Conservation (phyloP, 257 asterid species). For the Nicotiana benthamiana region DNA sequence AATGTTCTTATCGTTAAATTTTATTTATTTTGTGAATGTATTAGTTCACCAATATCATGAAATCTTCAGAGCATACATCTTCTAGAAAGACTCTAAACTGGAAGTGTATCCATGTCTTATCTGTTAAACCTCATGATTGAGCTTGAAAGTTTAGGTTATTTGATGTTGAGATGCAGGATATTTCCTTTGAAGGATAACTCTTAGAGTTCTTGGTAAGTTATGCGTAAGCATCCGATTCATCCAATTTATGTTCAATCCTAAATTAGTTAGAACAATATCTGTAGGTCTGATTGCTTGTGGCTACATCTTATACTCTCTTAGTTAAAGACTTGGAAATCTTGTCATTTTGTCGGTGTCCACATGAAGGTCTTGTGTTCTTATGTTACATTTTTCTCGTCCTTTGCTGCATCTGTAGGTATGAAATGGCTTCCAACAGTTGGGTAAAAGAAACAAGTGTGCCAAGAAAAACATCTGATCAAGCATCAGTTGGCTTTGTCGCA, state of each 20-base stretch:
- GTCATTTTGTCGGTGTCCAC: background rate
- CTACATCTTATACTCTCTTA: background rate
- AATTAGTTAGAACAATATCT: background rate
- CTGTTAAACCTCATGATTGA: background rate
- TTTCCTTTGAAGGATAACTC: background rate
- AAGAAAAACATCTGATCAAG: constrained; percentile 37
- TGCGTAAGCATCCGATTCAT: background rate
- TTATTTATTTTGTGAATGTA: background rate
- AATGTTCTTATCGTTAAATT: background rate
- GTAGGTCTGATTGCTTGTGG: background rate
- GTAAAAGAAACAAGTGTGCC: constrained; percentile 60
- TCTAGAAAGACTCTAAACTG: background rate
- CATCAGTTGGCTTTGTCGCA: constrained; percentile 68
- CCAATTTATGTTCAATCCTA: background rate
- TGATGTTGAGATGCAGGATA: background rate
- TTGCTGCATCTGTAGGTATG: constrained; percentile 36
- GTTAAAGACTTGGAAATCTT: background rate
- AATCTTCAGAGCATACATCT: background rate
- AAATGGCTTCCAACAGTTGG: constrained; percentile 57
- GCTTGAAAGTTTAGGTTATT: background rate
- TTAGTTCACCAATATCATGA: background rate
- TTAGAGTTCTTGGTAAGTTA: background rate
- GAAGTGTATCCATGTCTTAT: background rate
- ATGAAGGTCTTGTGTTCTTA: background rate
- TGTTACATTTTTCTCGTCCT: background rate